Percentiles rank a stretch among this genome's conserved stretches.
Conservation (phyloP, 495 filamentous ascomycete genomes). For the Viridothelium virens region DNA sequence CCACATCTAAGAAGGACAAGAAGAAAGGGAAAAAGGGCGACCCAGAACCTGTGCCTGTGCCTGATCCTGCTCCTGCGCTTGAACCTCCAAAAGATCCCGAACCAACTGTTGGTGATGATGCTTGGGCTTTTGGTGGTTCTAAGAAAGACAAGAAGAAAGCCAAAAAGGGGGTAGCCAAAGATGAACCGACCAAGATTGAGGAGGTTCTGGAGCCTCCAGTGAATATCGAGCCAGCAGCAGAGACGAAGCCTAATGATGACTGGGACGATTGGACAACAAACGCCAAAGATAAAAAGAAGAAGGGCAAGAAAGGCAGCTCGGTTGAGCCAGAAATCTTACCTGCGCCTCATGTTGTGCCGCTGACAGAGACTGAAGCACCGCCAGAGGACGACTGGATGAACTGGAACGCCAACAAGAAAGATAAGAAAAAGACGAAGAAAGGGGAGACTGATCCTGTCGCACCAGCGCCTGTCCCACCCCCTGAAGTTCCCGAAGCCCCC, state of each 20-base stretch:
- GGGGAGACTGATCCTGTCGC: slow-evolving; percentile 24
- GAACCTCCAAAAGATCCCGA: slow-evolving; percentile 16
- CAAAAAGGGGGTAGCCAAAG: slow-evolving; percentile 19
- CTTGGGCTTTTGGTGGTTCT: not conserved
- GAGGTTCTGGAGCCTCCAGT: slow-evolving; percentile 7
- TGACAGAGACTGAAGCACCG: slow-evolving; percentile 11
- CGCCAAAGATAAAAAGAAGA: slow-evolving; percentile 28
- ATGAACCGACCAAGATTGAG: slow-evolving; percentile 11
- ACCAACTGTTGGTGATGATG: slow-evolving; percentile 21
- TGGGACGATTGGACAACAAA: not conserved
- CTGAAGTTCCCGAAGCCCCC: slow-evolving; percentile 16
- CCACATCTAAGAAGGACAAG: slow-evolving; percentile 19
- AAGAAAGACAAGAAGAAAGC: slow-evolving; percentile 33
- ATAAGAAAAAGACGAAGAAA: slow-evolving; percentile 38
- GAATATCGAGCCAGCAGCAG: not conserved
- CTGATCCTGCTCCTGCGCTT: not conserved
- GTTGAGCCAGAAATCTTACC: slow-evolving; percentile 11
- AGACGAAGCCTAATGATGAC: not conserved
- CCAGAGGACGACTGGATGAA: slow-evolving; percentile 19
- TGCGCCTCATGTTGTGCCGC: slow-evolving; percentile 21
- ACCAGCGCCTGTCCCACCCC: slow-evolving; percentile 22
- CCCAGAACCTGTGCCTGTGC: slow-evolving; percentile 5
- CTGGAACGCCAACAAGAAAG: slow-evolving; percentile 30
- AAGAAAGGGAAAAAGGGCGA: slow-evolving; percentile 19
- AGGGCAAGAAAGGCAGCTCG: slow-evolving; percentile 24